These are phyloP conservation scores for Colletotrichum viniferum DNA, from an alignment of 2,329 filamentous ascomycete species.

Conservation along the genomic window DNA sequence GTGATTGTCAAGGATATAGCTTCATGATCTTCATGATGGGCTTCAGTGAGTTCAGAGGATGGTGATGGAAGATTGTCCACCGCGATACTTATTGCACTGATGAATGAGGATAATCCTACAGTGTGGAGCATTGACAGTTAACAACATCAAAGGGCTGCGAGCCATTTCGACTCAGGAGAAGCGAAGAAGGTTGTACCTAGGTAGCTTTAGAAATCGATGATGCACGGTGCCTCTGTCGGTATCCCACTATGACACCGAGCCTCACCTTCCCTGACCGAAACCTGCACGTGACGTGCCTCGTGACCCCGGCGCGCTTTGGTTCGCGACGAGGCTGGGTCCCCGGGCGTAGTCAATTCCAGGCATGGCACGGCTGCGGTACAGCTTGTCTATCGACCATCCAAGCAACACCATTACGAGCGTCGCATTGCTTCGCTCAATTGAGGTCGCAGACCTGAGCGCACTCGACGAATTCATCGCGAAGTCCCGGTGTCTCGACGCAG, in stretches of 20 bases:
- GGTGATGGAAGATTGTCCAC: background rate
- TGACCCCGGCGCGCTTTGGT: background rate
- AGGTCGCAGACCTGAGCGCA: background rate
- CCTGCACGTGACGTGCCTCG: background rate
- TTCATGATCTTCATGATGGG: background rate
- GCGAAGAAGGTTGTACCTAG: background rate
- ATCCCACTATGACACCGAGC: background rate
- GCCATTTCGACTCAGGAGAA: background rate
- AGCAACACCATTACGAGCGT: background rate
- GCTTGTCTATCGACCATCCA: background rate
- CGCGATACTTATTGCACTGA: background rate
- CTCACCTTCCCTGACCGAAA: background rate
- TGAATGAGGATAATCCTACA: background rate
- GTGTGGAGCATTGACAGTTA: background rate
- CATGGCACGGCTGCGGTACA: background rate
- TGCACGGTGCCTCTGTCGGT: background rate
- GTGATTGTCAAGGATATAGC: background rate
- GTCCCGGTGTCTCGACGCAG: background rate
- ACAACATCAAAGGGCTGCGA: background rate
- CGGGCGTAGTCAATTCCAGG: background rate
- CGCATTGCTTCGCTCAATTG: slow-evolving; percentile 2
- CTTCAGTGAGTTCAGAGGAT: background rate
- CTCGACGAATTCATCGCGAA: background rate
- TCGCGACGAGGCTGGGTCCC: slow-evolving; percentile 12
- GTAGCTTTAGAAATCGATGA: background rate